Evolutionary conservation across 345 rosid genomes (phyloP), one percentile per base, ranked within the genome.

Genomic region (Salix koriyanagi): DNA sequence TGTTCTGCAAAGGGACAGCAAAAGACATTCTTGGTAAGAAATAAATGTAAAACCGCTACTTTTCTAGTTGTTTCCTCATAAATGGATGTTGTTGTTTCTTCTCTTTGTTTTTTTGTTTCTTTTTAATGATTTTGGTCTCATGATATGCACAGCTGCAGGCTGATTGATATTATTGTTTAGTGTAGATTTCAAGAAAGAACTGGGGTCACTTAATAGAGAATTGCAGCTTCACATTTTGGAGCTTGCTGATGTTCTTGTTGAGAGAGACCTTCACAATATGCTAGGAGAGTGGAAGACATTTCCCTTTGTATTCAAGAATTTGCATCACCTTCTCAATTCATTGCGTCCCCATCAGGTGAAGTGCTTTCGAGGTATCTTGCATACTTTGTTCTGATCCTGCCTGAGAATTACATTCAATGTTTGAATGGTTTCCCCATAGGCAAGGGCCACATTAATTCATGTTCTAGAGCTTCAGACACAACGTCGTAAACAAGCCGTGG

Each of bases 241-340:
- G 82, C 96, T 96, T 71, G 91, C 97, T 56, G 99, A 96, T 86
- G 94, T 91, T 79, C 96, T 92, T 80, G 94, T 96, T 76, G 99
- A 91, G 79, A 91, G 79, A 91, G 98, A 68, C 99, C 98, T 18
- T 93, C 99, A 65, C 97, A 93, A 76, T 96, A 93, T 72, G 99
- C 98, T 6, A 90, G 97, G 86, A 87, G 94, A 79, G 94, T 92
- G 44, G 98, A 93, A 79, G 97, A 96, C 30, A 88, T 96, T 37
- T 96, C 98, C 64, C 90, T 94, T 94, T 4, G 86, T 96, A 61
- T 96, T 92, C 84, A 93, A 93, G 89, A 96, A 96, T 72, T 83
- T 93, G 87, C 99, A 96, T 84, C 97, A 96, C 84, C 92, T 96
- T 79, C 96, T 96, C 66, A 96, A 96, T 85, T 96, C 94, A 18